Percentiles rank a stretch among this genome's conserved stretches.
Conservation (phyloP, 371 early-diverging fungal species). For the Lichtheimia corymbifera region DNA sequence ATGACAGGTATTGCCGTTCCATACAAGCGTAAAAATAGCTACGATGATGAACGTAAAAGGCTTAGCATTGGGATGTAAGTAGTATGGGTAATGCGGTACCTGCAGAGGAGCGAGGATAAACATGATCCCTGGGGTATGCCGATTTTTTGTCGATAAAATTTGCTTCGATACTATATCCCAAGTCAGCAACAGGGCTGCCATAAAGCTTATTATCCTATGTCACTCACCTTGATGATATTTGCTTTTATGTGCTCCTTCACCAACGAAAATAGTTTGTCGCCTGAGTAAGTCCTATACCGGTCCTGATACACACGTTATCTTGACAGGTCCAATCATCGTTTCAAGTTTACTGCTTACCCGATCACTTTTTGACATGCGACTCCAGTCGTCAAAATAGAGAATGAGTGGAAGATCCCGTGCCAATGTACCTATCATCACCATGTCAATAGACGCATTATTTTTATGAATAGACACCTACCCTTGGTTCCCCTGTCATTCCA, state of each 20-base stretch:
- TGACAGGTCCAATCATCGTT: too few species aligned
- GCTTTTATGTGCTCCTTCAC: slow-evolving; percentile 41
- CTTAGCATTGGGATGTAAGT: not conserved
- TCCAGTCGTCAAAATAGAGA: too few species aligned
- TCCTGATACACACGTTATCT: too few species aligned
- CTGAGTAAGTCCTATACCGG: not conserved
- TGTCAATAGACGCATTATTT: not conserved
- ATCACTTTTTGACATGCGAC: too few species aligned
- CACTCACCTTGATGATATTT: slow-evolving; percentile 65
- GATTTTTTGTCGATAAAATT: slow-evolving; percentile 61
- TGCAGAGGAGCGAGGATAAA: slow-evolving; percentile 84
- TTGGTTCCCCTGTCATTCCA: not conserved
- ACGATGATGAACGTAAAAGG: not conserved
- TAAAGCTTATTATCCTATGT: not conserved
- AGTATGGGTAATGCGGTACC: slow-evolving; percentile 32
- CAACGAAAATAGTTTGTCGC: slow-evolving; percentile 35
- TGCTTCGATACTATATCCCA: slow-evolving; percentile 40
- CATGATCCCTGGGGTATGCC: slow-evolving; percentile 93
- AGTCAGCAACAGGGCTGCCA: not conserved
- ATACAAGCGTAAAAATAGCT: slow-evolving; percentile 77
- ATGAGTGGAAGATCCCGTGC: not conserved
- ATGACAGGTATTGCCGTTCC: slow-evolving; percentile 45
- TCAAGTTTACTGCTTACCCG: too few species aligned
- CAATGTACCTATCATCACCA: not conserved
- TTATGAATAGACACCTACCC: not conserved